Base-by-base conservation (phyloP, 148 eudicot species). In the Persicaria tinctoria region DNA sequence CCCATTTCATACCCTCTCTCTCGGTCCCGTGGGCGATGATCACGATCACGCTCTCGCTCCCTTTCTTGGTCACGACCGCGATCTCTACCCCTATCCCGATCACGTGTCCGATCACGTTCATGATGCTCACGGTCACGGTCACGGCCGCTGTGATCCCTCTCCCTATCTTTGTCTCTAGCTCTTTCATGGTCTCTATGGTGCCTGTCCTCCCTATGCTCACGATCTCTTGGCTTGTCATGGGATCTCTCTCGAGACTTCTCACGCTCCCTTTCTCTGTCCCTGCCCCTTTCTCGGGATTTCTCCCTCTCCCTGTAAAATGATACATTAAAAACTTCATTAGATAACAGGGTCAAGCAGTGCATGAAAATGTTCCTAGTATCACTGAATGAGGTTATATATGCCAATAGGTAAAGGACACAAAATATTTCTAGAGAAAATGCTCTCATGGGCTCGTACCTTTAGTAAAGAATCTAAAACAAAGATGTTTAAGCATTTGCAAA, bases 141-240 rank as follows among this genome's bases (percentile, higher is more conserved):
- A 27, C 81, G 85, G 41, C 76, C 87, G 56, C 87, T 81, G 8
- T 50, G 73, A 41, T 84, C 91, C 74, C 83, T 81, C 44, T 86
- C 91, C 64, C 32, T 27, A 27, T 27, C 32, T 27, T 77, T 82
- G 74, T 94, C 98, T 78, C 87, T 81, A 57, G 85, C 89, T 78
- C 91, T 86, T 23, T 90, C 97, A 41, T 97, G 96, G 57, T 95
- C 99, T 79, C 96, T 87, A 49, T 92, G 92, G 79, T 89, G 97
- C 85, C 89, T 86, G 77, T 92, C 99, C 62, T 92, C 97, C 64
- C 88, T 83, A 48, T 87, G 89, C 27, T 94, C 98, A 72, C 97
- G 97, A 12, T 96, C 99, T 79, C 91, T 90, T 54, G 92, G 83
- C 76, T 83, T 84, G 68, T 92, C 99, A 79, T 90, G 93, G 70